phyloP scores from a whole-genome alignment of 2,329 filamentous ascomycete species.

The Cryphonectria japonica region DNA sequence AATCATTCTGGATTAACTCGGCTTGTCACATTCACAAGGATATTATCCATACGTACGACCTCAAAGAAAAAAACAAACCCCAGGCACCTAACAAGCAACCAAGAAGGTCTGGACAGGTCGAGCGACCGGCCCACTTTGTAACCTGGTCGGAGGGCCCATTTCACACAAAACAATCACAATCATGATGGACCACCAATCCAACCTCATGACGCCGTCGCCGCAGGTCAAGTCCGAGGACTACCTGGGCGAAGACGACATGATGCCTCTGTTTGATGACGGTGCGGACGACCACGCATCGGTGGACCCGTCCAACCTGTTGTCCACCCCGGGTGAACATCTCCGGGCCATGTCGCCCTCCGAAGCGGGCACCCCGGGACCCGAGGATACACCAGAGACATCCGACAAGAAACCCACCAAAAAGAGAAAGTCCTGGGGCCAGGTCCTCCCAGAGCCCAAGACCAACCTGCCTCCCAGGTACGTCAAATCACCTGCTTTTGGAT shows the following conservation, averaged over 20 bases:
- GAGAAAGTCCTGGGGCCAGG: constrained; percentile 98
- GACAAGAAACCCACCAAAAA: constrained; percentile 84
- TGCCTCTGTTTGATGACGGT: constrained; percentile 54
- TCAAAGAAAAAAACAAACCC: background rate
- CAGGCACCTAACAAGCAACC: background rate
- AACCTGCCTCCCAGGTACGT: constrained; percentile 85
- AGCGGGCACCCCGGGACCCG: constrained; percentile 30
- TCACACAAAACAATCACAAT: constrained; percentile 20
- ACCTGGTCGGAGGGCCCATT: constrained; percentile 33
- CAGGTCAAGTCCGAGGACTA: constrained; percentile 58
- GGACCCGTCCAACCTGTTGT: constrained; percentile 49
- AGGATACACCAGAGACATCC: constrained; percentile 21
- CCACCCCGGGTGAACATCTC: background rate
- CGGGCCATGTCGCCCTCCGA: constrained; percentile 22
- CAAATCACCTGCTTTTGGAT: background rate
- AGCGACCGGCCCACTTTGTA: background rate
- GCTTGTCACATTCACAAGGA: background rate
- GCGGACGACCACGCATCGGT: constrained; percentile 38
- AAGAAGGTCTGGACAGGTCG: background rate
- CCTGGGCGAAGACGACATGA: constrained; percentile 55
- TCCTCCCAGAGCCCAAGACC: constrained; percentile 94
- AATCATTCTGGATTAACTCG: background rate
- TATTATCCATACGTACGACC: background rate
- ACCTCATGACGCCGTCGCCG: constrained; percentile 42
- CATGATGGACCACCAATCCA: constrained; percentile 32